Percentiles rank a stretch among this genome's conserved stretches.
Conservation (phyloP, 1,139 yeast species). For the Debaryomyces sp. region DNA sequence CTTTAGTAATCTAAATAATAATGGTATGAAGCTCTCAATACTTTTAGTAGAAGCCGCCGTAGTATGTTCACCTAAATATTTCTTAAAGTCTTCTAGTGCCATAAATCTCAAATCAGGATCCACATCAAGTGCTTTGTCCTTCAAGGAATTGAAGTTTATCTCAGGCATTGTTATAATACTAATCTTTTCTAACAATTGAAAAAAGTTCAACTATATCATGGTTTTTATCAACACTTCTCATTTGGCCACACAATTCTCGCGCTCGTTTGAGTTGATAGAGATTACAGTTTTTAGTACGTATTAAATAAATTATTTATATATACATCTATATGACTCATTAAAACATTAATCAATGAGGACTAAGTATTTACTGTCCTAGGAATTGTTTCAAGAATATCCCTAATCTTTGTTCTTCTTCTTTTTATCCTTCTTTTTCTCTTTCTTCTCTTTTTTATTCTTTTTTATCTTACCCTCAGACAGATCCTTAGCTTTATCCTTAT, state of each 20-base stretch:
- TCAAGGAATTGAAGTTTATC: conserved; percentile 28
- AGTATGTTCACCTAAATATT: conserved; percentile 35
- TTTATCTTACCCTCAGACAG: conserved; percentile 4
- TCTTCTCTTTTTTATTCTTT: conserved; percentile 15
- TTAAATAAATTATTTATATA: not conserved
- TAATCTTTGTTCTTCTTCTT: not conserved
- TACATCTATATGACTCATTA: conserved; percentile 4
- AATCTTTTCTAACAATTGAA: not conserved
- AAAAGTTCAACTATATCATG: not conserved
- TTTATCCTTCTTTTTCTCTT: conserved; percentile 14
- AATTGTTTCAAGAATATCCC: not conserved
- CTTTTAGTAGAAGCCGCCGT: conserved; percentile 22
- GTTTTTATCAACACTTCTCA: not conserved
- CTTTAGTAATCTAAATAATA: conserved; percentile 54
- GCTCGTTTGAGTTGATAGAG: not conserved
- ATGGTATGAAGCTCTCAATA: conserved; percentile 47
- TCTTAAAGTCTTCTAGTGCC: conserved; percentile 80
- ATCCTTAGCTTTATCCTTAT: not conserved
- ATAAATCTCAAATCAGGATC: conserved; percentile 86
- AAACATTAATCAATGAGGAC: not conserved
- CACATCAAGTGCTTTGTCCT: conserved; percentile 60
- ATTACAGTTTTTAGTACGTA: not conserved
- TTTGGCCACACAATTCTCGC: conserved; percentile 1
- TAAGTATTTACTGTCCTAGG: not conserved
- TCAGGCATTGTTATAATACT: conserved; percentile 17